Evolutionary conservation across 2,329 filamentous ascomycete genomes (phyloP).

Genomic region (Neofusicoccum umdonicola): DNA sequence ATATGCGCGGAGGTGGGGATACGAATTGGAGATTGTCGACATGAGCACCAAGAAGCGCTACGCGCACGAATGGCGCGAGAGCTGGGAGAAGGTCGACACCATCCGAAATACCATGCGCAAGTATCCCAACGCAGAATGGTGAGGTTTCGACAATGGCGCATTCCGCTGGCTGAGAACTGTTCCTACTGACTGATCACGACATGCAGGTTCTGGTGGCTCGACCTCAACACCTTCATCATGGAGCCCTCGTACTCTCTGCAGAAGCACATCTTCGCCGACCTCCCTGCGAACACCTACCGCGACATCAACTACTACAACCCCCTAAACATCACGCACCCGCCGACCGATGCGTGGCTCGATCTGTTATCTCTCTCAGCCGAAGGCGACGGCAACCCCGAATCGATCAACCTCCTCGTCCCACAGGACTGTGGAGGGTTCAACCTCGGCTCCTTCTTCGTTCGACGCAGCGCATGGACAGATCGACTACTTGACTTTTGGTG

Average conservation of each 20-base stretch:
- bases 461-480: constrained; percentile 83
- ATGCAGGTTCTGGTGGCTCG: constrained; percentile 98
- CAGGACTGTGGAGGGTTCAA: constrained; percentile 98
- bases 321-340: constrained; percentile 85
- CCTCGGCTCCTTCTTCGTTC: constrained; percentile 90
- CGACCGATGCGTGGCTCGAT: constrained; percentile 73
- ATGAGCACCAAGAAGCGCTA: constrained; percentile 99
- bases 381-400: constrained; percentile 74
- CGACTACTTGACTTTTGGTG: constrained; percentile 94
- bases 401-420: constrained; percentile 82
- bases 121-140: constrained; percentile 96
- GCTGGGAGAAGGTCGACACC: constrained; percentile 98
- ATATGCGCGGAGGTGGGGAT: constrained; percentile 85
- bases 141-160: constrained; percentile 34
- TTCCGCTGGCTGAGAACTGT: neutral
- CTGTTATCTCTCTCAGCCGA: constrained; percentile 65
- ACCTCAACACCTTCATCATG: constrained; percentile 98
- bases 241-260: constrained; percentile 89
- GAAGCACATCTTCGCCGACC: constrained; percentile 80
- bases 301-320: constrained; percentile 98
- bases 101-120: constrained; percentile 85
- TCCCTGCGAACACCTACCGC: constrained; percentile 75
- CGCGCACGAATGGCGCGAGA: constrained; percentile 97
- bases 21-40: constrained; percentile 93
- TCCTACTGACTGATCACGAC: neutral